These are phyloP conservation scores for Glycine tomentella DNA, from an alignment of 306 rosid genomes.

Conservation along the genomic window DNA sequence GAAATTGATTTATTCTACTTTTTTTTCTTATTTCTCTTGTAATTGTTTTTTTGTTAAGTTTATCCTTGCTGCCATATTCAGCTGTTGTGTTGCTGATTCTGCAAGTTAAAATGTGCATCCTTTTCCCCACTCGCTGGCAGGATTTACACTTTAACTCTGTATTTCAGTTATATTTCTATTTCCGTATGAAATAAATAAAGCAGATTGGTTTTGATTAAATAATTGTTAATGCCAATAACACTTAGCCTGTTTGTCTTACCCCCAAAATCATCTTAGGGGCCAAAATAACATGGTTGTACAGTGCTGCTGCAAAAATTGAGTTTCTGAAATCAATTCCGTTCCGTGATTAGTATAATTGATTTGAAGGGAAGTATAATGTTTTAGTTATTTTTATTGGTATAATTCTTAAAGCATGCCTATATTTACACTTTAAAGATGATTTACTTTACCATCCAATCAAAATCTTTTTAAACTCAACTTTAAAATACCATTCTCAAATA, in stretches of 20 bases:
- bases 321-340: not conserved
- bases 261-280: not conserved
- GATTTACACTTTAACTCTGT: too few relatives aligned
- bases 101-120: not conserved
- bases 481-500: not conserved
- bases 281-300: not conserved
- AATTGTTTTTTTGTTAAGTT: too few relatives aligned
- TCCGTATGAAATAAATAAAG: not conserved
- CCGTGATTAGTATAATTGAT: not conserved
- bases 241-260: not conserved
- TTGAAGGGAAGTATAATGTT: not conserved
- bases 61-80: not conserved
- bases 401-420: not conserved
- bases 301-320: not conserved
- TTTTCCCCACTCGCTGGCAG: too few relatives aligned
- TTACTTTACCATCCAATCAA: not conserved
- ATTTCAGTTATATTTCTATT: not conserved
- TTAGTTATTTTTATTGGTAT: not conserved
- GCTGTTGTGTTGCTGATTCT: not conserved
- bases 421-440: not conserved
- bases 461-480: not conserved
- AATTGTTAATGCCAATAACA: not conserved
- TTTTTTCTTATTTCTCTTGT: not conserved
- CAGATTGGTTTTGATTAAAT: conserved; percentile 4
- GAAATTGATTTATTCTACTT: not conserved